These are phyloP conservation scores for Hypoxylon sp. DNA, from an alignment of 2,329 filamentous ascomycete genomes.

Conservation along the genomic window DNA sequence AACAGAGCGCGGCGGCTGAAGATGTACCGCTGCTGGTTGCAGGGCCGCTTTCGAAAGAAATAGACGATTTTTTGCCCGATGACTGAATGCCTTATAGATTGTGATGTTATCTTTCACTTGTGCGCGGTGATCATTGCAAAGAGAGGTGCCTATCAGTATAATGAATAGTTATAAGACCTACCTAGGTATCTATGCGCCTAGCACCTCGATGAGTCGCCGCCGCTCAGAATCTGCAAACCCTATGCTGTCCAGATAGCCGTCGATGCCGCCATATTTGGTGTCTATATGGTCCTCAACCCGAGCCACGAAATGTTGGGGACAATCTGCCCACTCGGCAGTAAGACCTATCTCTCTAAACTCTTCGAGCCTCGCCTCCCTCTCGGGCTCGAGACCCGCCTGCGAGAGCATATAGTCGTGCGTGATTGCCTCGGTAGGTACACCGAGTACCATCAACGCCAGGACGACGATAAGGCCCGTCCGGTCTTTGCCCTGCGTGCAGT, in stretches of 20 bases:
- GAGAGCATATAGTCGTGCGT: constrained; percentile 79
- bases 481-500: constrained; percentile 93
- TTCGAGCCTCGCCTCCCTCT: constrained; percentile 71
- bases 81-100: neutral
- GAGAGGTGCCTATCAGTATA: neutral
- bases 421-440: constrained; percentile 70
- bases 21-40: constrained; percentile 99
- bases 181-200: constrained; percentile 59
- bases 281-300: constrained; percentile 70
- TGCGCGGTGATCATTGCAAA: neutral
- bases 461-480: constrained; percentile 79
- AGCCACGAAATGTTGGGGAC: constrained; percentile 73
- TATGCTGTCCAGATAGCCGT: constrained; percentile 72
- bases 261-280: constrained; percentile 73
- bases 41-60: constrained; percentile 82
- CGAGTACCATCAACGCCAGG: constrained; percentile 74
- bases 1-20: constrained; percentile 92
- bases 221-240: constrained; percentile 66
- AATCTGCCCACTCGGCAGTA: constrained; percentile 77
- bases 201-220: constrained; percentile 55
- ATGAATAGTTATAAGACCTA: neutral
- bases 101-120: constrained; percentile 9
- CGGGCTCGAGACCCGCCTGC: constrained; percentile 67
- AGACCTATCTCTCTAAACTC: constrained; percentile 80
- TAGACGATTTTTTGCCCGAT: constrained; percentile 51